These are phyloP conservation scores for Hypericum androsaemum DNA, from an alignment of 345 rosid species.

Conservation along the genomic window DNA sequence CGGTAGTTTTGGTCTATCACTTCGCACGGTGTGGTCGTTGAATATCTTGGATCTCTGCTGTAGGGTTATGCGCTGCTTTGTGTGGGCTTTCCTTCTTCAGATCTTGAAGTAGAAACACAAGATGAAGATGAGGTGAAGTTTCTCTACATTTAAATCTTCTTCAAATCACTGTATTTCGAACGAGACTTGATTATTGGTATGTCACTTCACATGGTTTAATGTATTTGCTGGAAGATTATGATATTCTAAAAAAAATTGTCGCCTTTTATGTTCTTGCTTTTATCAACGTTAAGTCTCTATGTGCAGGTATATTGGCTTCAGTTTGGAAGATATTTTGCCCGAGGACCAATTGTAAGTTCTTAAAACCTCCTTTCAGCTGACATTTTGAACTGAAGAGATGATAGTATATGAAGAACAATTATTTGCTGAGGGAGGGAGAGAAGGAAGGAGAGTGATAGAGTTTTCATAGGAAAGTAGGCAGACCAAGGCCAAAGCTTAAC, in stretches of 20 bases:
- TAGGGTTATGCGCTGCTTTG: conserved; percentile 96
- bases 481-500: not conserved
- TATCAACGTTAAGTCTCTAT: not conserved
- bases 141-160: conserved; percentile 3
- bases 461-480: not conserved
- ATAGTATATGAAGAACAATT: too few relatives aligned
- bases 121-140: conserved; percentile 83
- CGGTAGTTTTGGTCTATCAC: not conserved
- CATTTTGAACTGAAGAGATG: not conserved
- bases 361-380: conserved; percentile 4
- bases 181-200: not conserved
- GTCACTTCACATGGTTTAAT: not conserved
- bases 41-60: conserved; percentile 3
- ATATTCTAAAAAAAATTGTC: too few relatives aligned
- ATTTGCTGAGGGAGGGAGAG: too few relatives aligned
- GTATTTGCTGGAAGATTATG: conserved; percentile 2
- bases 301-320: conserved; percentile 94
- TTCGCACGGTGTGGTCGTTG: not conserved
- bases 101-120: conserved; percentile 88
- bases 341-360: conserved; percentile 81
- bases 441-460: not conserved
- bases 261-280: too few relatives aligned
- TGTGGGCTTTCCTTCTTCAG: conserved; percentile 80
- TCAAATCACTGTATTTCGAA: conserved; percentile 5
- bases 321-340: conserved; percentile 97